These are phyloP conservation scores for Peterozyma toletana DNA, from an alignment of 805 yeast genomes.

Conservation along the genomic window DNA sequence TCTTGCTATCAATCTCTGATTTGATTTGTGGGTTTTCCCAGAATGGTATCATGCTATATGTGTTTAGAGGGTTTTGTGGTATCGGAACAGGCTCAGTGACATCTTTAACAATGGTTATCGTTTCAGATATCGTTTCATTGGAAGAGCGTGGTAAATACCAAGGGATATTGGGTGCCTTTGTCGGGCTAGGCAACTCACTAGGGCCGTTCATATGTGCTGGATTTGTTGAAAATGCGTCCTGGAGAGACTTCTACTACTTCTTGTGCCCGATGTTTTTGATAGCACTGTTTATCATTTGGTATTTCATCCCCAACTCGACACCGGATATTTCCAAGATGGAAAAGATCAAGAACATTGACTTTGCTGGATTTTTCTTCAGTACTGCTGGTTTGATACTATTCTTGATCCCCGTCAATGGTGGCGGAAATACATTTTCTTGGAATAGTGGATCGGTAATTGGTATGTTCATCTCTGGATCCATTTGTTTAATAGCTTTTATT, in stretches of 20 bases:
- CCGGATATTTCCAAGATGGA: constrained; percentile 22
- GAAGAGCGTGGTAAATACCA: constrained; percentile 48
- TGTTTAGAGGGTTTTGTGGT: constrained; percentile 48
- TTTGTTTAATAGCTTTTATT: constrained; percentile 32
- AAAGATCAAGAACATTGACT: constrained; percentile 40
- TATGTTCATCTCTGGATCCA: constrained; percentile 35
- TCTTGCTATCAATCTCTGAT: constrained; percentile 33
- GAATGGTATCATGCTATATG: constrained; percentile 37
- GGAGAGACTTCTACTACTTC: constrained; percentile 49
- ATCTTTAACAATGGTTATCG: constrained; percentile 43
- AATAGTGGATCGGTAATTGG: constrained; percentile 27
- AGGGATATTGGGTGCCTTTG: constrained; percentile 43
- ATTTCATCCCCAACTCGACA: constrained; percentile 28
- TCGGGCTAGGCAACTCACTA: constrained; percentile 42
- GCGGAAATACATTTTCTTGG: constrained; percentile 53
- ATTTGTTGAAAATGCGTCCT: constrained; percentile 31
- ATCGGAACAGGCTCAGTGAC: constrained; percentile 47
- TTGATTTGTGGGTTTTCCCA: constrained; percentile 44
- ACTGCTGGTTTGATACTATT: constrained; percentile 39
- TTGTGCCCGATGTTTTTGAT: constrained; percentile 29
- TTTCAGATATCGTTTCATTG: constrained; percentile 44
- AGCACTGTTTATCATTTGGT: constrained; percentile 21
- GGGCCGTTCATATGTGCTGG: constrained; percentile 56
- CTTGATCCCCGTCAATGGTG: constrained; percentile 51
- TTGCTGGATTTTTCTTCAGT: constrained; percentile 37